These are phyloP conservation scores for Chimonanthus salicifolius DNA, from an alignment of 164 flowering plant genomes.

Conservation along the genomic window DNA sequence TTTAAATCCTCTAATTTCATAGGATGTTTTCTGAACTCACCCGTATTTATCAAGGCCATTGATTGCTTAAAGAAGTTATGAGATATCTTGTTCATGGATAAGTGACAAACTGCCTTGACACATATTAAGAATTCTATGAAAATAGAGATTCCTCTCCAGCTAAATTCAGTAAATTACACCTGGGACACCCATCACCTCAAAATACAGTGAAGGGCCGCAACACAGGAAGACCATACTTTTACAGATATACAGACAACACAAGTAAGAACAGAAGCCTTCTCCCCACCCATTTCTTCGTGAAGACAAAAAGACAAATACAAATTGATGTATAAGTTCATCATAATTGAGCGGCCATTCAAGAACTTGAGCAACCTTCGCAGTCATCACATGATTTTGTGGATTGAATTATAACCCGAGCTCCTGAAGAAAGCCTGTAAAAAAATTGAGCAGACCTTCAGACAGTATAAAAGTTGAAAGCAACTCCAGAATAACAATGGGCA, in stretches of 20 bases:
- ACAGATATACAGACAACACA: not conserved
- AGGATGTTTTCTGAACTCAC: too few relatives aligned
- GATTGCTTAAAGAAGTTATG: too few relatives aligned
- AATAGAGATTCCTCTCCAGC: not conserved
- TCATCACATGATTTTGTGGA: slow-evolving; percentile 38
- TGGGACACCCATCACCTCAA: not conserved
- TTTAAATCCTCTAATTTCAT: too few relatives aligned
- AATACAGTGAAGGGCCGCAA: not conserved
- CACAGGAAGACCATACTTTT: not conserved
- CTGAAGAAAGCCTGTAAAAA: slow-evolving; percentile 89
- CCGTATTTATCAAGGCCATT: too few relatives aligned
- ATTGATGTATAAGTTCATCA: not conserved
- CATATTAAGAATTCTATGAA: too few relatives aligned
- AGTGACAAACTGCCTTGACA: too few relatives aligned
- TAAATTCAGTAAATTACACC: not conserved
- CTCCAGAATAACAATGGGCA: not conserved
- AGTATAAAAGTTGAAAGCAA: not conserved
- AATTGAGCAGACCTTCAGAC: slow-evolving; percentile 17
- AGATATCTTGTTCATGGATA: too few relatives aligned
- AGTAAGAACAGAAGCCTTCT: not conserved
- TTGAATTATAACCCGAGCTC: slow-evolving; percentile 96
- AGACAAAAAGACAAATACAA: not conserved
- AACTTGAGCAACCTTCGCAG: not conserved
- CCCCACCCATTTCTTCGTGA: not conserved
- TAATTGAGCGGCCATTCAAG: not conserved